These are phyloP conservation scores for Stellera chamaejasme DNA, from an alignment of 345 rosid species.

Conservation along the genomic window DNA sequence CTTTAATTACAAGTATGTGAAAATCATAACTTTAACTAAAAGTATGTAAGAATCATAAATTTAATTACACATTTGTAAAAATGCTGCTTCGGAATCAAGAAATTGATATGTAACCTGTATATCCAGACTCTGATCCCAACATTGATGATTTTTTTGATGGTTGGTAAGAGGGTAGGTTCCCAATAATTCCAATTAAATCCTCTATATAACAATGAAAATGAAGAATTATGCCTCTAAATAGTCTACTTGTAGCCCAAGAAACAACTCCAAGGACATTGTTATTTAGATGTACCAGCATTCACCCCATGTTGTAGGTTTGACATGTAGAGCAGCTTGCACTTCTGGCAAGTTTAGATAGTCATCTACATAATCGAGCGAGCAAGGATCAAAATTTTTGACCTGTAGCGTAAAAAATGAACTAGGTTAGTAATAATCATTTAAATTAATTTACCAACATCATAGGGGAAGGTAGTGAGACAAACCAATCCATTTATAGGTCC, in stretches of 20 bases:
- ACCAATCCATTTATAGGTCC: conserved; percentile 2
- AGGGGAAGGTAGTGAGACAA: conserved; percentile 15
- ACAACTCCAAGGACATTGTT: no score
- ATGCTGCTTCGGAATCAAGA: no score
- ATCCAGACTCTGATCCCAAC: conserved; percentile 30
- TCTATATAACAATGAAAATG: no score
- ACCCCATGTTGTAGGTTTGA: conserved; percentile 27
- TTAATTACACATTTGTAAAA: no score
- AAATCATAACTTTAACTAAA: no score
- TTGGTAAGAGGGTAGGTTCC: no score
- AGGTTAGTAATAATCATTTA: background rate
- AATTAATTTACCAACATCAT: background rate
- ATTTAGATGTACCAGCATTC: conserved; percentile 20
- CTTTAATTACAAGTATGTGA: no score
- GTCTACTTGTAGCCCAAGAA: no score
- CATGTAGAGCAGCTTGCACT: conserved; percentile 42
- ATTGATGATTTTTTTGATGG: no score
- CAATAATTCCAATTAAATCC: no score
- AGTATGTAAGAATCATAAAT: no score
- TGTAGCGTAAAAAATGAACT: background rate
- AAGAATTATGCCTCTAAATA: no score
- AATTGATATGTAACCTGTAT: conserved; percentile 24
- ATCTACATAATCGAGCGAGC: conserved; percentile 21
- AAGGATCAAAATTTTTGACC: conserved; percentile 36
- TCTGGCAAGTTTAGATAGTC: conserved; percentile 32